Base-by-base conservation (phyloP, 495 filamentous ascomycete species). In the Hypoxylon fuscum region DNA sequence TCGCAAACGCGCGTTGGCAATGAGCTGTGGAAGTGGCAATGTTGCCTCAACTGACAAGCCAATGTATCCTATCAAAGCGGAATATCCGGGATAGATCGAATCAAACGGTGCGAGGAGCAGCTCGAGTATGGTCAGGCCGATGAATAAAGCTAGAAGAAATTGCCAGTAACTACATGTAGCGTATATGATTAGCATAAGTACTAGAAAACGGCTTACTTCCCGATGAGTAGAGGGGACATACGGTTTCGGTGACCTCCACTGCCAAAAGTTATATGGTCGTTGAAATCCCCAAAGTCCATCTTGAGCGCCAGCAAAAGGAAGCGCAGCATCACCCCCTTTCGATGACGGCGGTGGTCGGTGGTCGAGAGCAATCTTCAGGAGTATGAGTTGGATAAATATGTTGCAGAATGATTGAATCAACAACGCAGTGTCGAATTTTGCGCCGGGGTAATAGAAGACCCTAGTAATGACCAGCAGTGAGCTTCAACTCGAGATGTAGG, bases 371-470 rank as follows among this genome's bases (percentile, higher is more conserved):
- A 96, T 88, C 76, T 98, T 96, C 31, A 98, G 85, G 20, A 97
- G 78, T 10, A 92, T 75, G 31, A 89, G 35, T 74, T 98, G 95
- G 31, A 97, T 87, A 17, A 81, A 76, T 44, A 96, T 88, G 88
- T 96, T 97, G 66, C 96, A 85, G 62, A 91, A 74, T 7, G 94
- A 89, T 74, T 98, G 95, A 45, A 92, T 77, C 35, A 98, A 83
- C 40, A 98, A 81, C 18, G 90, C 85, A 5, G 77, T 76, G 53
- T 93, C 90, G 75, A 91, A 98, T 67, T 85, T 87, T 11, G 92
- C 90, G 50, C 92, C 92, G 65, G 95, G 90, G 85, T 92, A 98
- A 79, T 94, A 98, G 77, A 96, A 98, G 54, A 96, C 82, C 77
- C 90, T 93, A 68, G 10, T 18, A 17, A 17, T 8, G 8, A 5